Base-by-base conservation (phyloP, 805 yeast species). In the Lipomyces kockii region DNA sequence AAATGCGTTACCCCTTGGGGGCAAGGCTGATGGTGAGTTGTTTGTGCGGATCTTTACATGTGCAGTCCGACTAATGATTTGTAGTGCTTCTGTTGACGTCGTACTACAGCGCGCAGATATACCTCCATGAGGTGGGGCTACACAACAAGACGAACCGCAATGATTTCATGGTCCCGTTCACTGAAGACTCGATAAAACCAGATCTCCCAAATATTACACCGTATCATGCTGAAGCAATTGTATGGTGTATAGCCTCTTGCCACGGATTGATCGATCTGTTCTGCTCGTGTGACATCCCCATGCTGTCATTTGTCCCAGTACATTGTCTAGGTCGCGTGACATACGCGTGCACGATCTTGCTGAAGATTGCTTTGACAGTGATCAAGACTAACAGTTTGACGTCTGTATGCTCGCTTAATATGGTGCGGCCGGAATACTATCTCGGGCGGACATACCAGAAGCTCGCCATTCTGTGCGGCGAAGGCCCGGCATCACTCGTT, bases 161-260 rank as follows among this genome's bases (percentile, higher is more conserved):
- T 17, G 62, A 61, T 32, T 67, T 67, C 43, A 49, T 11, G 2
- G 60, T 51, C 9, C 70, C 70, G 7, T 65, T 60, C 51, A 61
- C 60, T 5, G 69, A 60, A 22, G 60, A 32, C 14, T 49, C 63
- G 20, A 22, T 67, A 4, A 17, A 14, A 1, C 56, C 64, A 11
- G 62, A 60, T 12, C 25, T 53, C 6, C 63, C 58, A 22, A 14
- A 8, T 7, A 46, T 52, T n/a, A 67, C 69, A 1, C 60, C 70
- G 2, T 51, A 37, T 14, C 65, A 60, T 32, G 64, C 65, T 1
- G 69, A 66, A 20, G 63, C 64, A 17, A 61, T 67, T n/a, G n/a
- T 60, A 1, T 67, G 70, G 70, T 65, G 65, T 37, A 61, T 67
- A 17, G 35, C 70, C n/a, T 55, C 70, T 14, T 29, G 70, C 17